Base-by-base conservation (phyloP, 345 rosid species). In the Chamaenerion angustifolium region DNA sequence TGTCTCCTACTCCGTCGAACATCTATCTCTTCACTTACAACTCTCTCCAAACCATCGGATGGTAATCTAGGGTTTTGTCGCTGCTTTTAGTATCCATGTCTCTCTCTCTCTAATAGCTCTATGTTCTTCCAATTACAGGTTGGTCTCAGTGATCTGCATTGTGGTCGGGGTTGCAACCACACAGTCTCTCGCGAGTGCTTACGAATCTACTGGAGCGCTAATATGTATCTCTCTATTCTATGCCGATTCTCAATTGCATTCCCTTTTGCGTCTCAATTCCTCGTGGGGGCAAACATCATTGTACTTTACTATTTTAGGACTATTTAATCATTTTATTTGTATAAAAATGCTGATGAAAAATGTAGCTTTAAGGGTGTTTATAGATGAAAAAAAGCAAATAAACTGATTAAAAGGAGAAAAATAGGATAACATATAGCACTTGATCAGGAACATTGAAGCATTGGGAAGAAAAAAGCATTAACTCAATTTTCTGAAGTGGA, bases 1-100 rank as follows among this genome's bases (percentile, higher is more conserved):
- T 68, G 77, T 40, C 67, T 53, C 31, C 41, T 23, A 2, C 27
- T 31, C 50, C 64, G 8, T 46, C 64, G 25, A 79, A 67, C 60
- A 71, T 68, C 63, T 83, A 83, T 69, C 89, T 85, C 63, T 52
- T 81, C 54, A 45, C 65, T 46, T 86, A 83, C 85, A 90, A 90
- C 55, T 70, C 80, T 51, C 68, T 86, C 57, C 95, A 80, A 61
- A 76, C 82, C 53, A 31, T 75, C 42, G 77, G 76, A 54, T 83
- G 89, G 95, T 83, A 54, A 43, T 19, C 16, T 31, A 46, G 10
- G 43, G 4, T 18, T 7, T 31, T 52, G 16, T 55, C 3, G 1
- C 15, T 25, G 13, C 13, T 40, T 14, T 52, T 18, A 16, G 6
- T 50, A 46, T 27, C 37, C 16, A 3, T 9, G 1, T 1, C 4